Conservation (phyloP, 441 rosid species). For the Brassica hybrid region DNA sequence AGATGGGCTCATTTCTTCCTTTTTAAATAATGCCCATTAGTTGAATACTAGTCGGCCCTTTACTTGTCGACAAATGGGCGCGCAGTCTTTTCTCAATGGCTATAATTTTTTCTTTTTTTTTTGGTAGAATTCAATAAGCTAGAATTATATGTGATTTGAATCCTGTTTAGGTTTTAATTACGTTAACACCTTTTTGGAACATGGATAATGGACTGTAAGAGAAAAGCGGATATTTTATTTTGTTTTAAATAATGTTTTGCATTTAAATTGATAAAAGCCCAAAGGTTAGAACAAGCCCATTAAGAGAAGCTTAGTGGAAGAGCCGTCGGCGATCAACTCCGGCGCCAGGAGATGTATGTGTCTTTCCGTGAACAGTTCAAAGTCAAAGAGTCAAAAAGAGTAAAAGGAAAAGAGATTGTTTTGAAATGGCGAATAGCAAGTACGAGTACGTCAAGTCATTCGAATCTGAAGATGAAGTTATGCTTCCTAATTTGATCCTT, state of each 20-base stretch:
- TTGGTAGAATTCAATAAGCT: no score
- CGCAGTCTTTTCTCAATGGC: neutral
- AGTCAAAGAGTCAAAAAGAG: neutral
- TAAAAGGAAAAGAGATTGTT: neutral
- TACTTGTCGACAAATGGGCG: neutral
- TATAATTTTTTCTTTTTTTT: no score
- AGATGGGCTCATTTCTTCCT: neutral
- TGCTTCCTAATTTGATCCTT: conserved; percentile 69
- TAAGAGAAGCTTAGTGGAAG: neutral
- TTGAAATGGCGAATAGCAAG: conserved; percentile 86
- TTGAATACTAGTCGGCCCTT: neutral
- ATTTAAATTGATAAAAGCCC: neutral
- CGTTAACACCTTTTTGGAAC: neutral
- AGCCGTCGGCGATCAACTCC: neutral
- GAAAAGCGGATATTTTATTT: neutral
- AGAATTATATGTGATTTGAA: no score
- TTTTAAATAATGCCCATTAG: neutral
- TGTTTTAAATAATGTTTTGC: neutral
- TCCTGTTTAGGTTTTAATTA: no score
- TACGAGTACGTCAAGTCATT: conserved; percentile 90
- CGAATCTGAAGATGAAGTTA: conserved; percentile 72
- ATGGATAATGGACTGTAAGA: no score
- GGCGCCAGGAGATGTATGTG: neutral
- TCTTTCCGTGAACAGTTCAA: neutral
- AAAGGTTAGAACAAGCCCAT: neutral